A percentile compares a stretch with the other conserved stretches of the same genome.
These are phyloP conservation scores for Podaxis pistillaris DNA, from an alignment of 768 basidiomycete genomes.

Conservation along the genomic window DNA sequence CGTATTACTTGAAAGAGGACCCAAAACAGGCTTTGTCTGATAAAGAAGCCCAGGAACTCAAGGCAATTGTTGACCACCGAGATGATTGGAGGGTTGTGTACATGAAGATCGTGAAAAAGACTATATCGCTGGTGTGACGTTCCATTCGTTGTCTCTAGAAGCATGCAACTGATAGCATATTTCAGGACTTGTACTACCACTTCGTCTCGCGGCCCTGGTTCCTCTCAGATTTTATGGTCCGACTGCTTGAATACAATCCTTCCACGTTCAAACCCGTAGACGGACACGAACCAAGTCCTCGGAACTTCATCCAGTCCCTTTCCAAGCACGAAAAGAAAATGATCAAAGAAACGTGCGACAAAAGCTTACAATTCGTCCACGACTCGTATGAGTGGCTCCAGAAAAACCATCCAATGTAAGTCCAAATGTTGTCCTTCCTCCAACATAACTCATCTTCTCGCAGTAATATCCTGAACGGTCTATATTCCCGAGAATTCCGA, in stretches of 20 bases:
- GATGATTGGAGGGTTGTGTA: slow-evolving; percentile 8
- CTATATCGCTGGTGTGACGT: slow-evolving; percentile 2
- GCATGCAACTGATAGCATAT: neutral
- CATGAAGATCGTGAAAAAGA: slow-evolving; percentile 11
- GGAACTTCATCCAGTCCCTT: slow-evolving; percentile 27
- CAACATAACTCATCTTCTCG: neutral
- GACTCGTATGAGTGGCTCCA: slow-evolving; percentile 13
- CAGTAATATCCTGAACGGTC: slow-evolving; percentile 10
- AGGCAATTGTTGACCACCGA: neutral
- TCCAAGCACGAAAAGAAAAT: slow-evolving; percentile 21
- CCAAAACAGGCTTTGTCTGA: neutral
- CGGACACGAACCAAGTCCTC: slow-evolving; percentile 18
- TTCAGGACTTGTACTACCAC: slow-evolving; percentile 6
- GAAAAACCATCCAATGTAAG: slow-evolving; percentile 1
- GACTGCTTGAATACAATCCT: slow-evolving; percentile 41
- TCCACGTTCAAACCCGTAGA: slow-evolving; percentile 15
- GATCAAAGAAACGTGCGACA: slow-evolving; percentile 17
- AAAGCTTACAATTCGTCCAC: neutral
- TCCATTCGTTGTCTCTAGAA: neutral
- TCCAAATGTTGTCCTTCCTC: neutral
- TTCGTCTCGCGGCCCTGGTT: slow-evolving; percentile 18
- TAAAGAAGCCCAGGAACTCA: neutral
- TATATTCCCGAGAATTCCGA: slow-evolving; percentile 20
- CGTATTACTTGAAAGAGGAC: neutral
- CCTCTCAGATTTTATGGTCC: slow-evolving; percentile 33